A percentile compares a stretch with the other conserved stretches of the same genome.
phyloP scores from a whole-genome alignment of 2,329 filamentous ascomycete genomes.

The Fusarium pininemorale region DNA sequence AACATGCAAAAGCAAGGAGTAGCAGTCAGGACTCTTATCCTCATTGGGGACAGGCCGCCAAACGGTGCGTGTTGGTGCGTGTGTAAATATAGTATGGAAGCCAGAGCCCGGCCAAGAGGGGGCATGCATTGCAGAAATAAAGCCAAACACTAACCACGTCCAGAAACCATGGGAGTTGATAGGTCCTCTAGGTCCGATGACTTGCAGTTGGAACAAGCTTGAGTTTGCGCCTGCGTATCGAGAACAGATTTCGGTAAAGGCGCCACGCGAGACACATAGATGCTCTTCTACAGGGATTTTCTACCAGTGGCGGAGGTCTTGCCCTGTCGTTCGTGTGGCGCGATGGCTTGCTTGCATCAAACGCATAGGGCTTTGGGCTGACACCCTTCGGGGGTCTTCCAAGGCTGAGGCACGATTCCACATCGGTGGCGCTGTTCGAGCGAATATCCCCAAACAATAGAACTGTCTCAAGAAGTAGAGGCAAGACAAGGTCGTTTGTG shows the following conservation, averaged over 20 bases:
- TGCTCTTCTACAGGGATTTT: constrained; percentile 16
- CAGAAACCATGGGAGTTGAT: constrained; percentile 14
- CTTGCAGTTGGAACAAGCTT: constrained; percentile 6
- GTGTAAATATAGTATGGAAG: constrained; percentile 32
- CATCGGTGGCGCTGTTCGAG: neutral
- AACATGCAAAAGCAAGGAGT: constrained; percentile 11
- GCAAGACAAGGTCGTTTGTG: constrained; percentile 4
- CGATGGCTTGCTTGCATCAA: constrained; percentile 12
- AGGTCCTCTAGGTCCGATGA: constrained; percentile 9
- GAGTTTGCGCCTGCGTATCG: neutral
- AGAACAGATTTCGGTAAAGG: constrained; percentile 7
- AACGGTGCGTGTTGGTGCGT: constrained; percentile 14
- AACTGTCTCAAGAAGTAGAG: neutral
- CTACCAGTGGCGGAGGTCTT: constrained; percentile 1
- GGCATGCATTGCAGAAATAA: constrained; percentile 11
- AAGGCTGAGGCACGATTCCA: constrained; percentile 1
- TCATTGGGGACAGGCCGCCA: neutral
- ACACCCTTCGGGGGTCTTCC: neutral
- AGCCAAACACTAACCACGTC: neutral
- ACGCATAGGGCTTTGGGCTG: neutral
- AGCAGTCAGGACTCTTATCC: neutral
- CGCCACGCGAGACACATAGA: constrained; percentile 21
- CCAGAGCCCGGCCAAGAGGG: constrained; percentile 11
- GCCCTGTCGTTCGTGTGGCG: constrained; percentile 15
- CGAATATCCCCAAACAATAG: neutral